Conservation (phyloP, 768 basidiomycete species). For the Strobilomyces echinocephalus region DNA sequence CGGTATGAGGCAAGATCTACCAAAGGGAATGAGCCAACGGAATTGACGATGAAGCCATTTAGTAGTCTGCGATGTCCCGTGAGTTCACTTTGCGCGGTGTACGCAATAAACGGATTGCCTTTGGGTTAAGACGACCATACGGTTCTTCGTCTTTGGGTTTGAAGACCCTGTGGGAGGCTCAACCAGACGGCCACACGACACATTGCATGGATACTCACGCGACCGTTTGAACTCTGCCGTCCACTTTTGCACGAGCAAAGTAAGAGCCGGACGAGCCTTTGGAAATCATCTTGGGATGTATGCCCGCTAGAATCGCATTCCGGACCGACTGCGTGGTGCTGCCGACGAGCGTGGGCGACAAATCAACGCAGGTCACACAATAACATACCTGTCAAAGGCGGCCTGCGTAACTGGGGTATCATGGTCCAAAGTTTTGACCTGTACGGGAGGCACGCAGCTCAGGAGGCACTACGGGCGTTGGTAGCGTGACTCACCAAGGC, state of each 20-base stretch:
- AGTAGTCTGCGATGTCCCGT: conserved; percentile 52
- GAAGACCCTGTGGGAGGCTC: conserved; percentile 56
- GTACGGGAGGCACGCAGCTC: conserved; percentile 5
- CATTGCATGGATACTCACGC: conserved; percentile 47
- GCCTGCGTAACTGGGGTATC: conserved; percentile 68
- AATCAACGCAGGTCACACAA: background rate
- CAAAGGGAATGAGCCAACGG: conserved; percentile 87
- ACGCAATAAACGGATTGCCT: conserved; percentile 39
- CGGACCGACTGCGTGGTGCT: conserved; percentile 64
- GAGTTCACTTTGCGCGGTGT: background rate
- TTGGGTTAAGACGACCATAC: conserved; percentile 83
- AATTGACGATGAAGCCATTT: conserved; percentile 90
- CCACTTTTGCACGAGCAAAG: conserved; percentile 81
- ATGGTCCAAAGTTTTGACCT: conserved; percentile 82
- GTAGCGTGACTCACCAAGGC: conserved; percentile 13
- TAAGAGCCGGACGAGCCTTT: conserved; percentile 91
- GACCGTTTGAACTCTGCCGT: conserved; percentile 71
- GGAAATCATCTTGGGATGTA: conserved; percentile 86
- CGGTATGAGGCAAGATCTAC: conserved; percentile 83
- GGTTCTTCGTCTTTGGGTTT: conserved; percentile 92
- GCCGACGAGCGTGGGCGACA: conserved; percentile 32
- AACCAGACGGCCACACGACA: background rate
- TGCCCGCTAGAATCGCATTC: conserved; percentile 65
- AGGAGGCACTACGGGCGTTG: background rate
- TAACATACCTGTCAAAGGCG: conserved; percentile 63